phyloP scores from a whole-genome alignment of 768 basidiomycete species.

The Hygrocybe coccinea region DNA sequence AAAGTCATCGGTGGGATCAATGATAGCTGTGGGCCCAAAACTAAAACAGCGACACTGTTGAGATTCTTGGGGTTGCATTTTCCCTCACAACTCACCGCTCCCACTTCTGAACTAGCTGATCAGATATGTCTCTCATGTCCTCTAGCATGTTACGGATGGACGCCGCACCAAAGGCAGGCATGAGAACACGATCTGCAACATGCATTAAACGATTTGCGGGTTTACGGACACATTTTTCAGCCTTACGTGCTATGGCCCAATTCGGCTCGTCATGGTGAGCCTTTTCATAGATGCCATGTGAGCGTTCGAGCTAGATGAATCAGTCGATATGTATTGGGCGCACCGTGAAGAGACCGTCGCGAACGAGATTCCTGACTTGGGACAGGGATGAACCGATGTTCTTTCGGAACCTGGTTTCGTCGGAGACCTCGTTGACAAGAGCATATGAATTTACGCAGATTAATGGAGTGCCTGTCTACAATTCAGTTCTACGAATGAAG shows the following conservation, averaged over 20 bases:
- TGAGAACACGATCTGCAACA: constrained; percentile 27
- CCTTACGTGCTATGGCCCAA: constrained; percentile 44
- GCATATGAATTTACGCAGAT: constrained; percentile 33
- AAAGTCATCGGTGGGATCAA: constrained; percentile 44
- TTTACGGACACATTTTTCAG: neutral
- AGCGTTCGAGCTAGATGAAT: neutral
- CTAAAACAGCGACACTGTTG: constrained; percentile 16
- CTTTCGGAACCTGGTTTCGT: constrained; percentile 43
- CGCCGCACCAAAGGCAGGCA: constrained; percentile 37
- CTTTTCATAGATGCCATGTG: constrained; percentile 12
- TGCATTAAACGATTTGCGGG: neutral
- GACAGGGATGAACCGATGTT: constrained; percentile 28
- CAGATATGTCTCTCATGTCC: constrained; percentile 43
- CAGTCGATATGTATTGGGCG: neutral
- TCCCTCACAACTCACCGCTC: constrained; percentile 25
- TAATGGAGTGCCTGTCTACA: constrained; percentile 19
- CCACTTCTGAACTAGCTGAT: constrained; percentile 42
- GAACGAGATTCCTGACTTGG: constrained; percentile 35
- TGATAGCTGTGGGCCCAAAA: constrained; percentile 38
- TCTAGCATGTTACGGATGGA: constrained; percentile 44
- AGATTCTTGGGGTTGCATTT: neutral
- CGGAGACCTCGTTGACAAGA: constrained; percentile 38
- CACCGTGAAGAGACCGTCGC: constrained; percentile 42
- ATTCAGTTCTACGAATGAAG: neutral
- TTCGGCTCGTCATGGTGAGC: constrained; percentile 42